phyloP scores from a whole-genome alignment of 2,329 filamentous ascomycete genomes.

The Epichloe brachyelytri region DNA sequence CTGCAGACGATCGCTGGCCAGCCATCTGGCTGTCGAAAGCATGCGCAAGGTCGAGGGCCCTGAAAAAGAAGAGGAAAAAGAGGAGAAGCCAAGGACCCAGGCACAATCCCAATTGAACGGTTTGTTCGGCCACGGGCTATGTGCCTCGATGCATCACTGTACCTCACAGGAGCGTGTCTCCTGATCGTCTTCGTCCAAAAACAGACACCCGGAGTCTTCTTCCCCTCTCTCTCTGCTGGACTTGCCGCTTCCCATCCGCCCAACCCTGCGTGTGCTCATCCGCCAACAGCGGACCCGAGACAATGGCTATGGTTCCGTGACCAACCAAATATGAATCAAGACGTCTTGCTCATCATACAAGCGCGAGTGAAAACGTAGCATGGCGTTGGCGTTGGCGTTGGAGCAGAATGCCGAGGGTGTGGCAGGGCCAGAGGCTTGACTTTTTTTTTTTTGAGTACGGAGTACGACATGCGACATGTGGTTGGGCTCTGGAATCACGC shows the following conservation, averaged over 20 bases:
- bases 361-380: not conserved
- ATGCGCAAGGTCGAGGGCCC: not conserved
- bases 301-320: not conserved
- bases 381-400: not conserved
- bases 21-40: not conserved
- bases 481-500: slow-evolving; percentile 14
- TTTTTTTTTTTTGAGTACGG: not conserved
- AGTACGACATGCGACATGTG: slow-evolving; percentile 14
- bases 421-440: slow-evolving; percentile 1
- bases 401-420: not conserved
- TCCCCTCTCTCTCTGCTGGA: not conserved
- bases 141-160: slow-evolving; percentile 1
- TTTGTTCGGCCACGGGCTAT: not conserved
- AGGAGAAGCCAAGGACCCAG: not conserved
- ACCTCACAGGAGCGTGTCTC: not conserved
- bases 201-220: not conserved
- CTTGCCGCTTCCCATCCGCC: not conserved
- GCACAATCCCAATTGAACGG: not conserved
- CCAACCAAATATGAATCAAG: not conserved
- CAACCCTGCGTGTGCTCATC: not conserved
- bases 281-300: not conserved
- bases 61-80: not conserved
- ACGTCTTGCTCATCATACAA: not conserved
- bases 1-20: slow-evolving; percentile 6
- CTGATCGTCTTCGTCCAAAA: not conserved